phyloP scores from a whole-genome alignment of 164 flowering plant genomes.

The Dillenia suffruticosa region DNA sequence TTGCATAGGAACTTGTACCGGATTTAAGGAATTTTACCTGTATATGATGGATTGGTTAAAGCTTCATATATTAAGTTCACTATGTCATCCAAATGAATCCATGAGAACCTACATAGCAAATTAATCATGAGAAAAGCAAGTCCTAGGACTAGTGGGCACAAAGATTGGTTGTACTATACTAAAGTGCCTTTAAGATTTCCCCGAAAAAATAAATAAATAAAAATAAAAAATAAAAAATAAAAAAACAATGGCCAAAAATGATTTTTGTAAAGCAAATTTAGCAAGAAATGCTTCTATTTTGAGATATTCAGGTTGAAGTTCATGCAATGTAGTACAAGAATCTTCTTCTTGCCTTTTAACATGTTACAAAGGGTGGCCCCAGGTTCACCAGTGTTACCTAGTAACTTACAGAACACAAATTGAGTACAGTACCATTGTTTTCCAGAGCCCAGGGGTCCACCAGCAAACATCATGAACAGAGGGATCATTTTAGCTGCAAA shows the following conservation, averaged over 20 bases:
- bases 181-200: background rate
- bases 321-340: no score
- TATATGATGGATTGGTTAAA: constrained; percentile 70
- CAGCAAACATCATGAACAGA: constrained; percentile 92
- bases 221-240: background rate
- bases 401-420: background rate
- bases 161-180: background rate
- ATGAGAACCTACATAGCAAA: constrained; percentile 73
- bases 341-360: no score
- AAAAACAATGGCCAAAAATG: background rate
- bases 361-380: no score
- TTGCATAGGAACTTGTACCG: no score
- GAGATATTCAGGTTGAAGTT: no score
- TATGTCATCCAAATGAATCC: constrained; percentile 99
- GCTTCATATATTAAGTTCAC: constrained; percentile 86
- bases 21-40: constrained; percentile 36
- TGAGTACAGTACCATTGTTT: constrained; percentile 64
- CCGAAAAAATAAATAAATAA: background rate
- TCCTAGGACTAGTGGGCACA: background rate
- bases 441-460: constrained; percentile 94
- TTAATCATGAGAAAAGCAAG: constrained; percentile 2
- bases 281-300: background rate
- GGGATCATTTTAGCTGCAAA: constrained; percentile 96
- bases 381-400: background rate
- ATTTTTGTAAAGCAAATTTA: background rate